These are phyloP conservation scores for Septoria linicola DNA, from an alignment of 2,329 filamentous ascomycete species.

Conservation along the genomic window DNA sequence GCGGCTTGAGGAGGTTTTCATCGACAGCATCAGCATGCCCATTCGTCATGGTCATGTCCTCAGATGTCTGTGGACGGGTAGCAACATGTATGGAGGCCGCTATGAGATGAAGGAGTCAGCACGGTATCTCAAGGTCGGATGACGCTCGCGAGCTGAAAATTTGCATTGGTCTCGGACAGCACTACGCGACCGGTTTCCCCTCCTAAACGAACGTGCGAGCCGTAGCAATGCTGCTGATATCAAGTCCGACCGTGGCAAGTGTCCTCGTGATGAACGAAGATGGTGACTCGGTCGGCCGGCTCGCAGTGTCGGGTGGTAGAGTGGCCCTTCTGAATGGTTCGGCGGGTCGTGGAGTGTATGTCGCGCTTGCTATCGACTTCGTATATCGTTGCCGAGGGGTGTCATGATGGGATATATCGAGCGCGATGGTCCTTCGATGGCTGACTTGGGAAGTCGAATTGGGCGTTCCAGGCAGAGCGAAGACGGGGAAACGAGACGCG, in stretches of 20 bases:
- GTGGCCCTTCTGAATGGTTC: constrained; percentile 17
- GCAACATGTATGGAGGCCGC: constrained; percentile 63
- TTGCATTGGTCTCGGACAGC: constrained; percentile 27
- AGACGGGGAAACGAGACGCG: constrained; percentile 26
- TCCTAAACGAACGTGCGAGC: constrained; percentile 36
- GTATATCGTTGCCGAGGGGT: constrained; percentile 20
- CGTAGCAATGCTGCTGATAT: constrained; percentile 32
- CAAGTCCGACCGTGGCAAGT: constrained; percentile 43
- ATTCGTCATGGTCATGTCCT: constrained; percentile 61
- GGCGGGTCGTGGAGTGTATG: constrained; percentile 13
- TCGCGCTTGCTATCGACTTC: constrained; percentile 22
- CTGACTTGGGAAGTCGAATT: constrained; percentile 23
- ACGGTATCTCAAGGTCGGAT: constrained; percentile 32
- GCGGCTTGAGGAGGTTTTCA: constrained; percentile 46
- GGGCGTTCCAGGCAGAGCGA: constrained; percentile 16
- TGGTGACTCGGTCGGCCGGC: constrained; percentile 28
- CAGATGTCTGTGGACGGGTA: constrained; percentile 54
- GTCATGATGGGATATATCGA: constrained; percentile 33
- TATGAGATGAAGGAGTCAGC: constrained; percentile 47
- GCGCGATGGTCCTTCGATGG: constrained; percentile 31
- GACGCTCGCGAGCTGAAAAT: constrained; percentile 37
- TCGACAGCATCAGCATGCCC: constrained; percentile 61
- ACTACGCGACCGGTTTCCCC: constrained; percentile 46
- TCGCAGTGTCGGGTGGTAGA: constrained; percentile 23
- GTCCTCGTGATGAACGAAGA: constrained; percentile 30